Percentiles rank a stretch among this genome's conserved stretches.
Conservation (phyloP, 192 early-diverging fungal species). For the Umbelopsis sp. region DNA sequence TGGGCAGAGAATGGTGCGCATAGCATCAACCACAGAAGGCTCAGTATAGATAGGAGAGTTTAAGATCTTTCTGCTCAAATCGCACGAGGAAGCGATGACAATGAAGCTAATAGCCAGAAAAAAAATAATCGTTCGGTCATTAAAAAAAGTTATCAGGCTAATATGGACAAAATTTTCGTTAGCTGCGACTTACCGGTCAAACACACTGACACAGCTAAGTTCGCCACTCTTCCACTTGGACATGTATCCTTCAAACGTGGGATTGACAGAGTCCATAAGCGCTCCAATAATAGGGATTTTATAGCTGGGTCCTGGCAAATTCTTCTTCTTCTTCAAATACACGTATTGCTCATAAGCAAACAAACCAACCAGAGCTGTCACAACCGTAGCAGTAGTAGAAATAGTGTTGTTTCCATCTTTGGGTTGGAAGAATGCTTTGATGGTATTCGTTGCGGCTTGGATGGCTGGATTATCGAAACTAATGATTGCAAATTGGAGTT, state of each 20-base stretch:
- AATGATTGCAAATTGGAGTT: neutral
- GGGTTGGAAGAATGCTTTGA: constrained; percentile 34
- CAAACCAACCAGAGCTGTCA: constrained; percentile 32
- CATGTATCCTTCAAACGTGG: constrained; percentile 51
- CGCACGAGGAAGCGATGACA: constrained; percentile 49
- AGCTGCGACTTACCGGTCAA: constrained; percentile 40
- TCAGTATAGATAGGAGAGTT: constrained; percentile 40
- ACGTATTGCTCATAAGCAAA: constrained; percentile 46
- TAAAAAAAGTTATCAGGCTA: constrained; percentile 21
- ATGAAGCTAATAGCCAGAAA: constrained; percentile 41
- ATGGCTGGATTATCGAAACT: constrained; percentile 36
- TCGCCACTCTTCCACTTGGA: constrained; percentile 49
- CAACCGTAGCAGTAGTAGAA: constrained; percentile 30
- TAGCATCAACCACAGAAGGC: constrained; percentile 41
- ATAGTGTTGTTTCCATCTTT: constrained; percentile 26
- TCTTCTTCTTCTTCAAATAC: constrained; percentile 43
- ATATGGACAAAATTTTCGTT: constrained; percentile 17
- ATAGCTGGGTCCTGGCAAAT: constrained; percentile 37
- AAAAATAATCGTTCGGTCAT: neutral
- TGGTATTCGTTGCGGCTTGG: constrained; percentile 33
- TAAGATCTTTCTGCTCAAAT: constrained; percentile 46
- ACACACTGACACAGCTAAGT: constrained; percentile 44
- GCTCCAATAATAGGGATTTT: constrained; percentile 48
- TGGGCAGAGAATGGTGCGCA: constrained; percentile 41
- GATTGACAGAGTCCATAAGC: constrained; percentile 44